phyloP scores from a whole-genome alignment of 2,329 filamentous ascomycete genomes.

The Colletotrichum falcatum region DNA sequence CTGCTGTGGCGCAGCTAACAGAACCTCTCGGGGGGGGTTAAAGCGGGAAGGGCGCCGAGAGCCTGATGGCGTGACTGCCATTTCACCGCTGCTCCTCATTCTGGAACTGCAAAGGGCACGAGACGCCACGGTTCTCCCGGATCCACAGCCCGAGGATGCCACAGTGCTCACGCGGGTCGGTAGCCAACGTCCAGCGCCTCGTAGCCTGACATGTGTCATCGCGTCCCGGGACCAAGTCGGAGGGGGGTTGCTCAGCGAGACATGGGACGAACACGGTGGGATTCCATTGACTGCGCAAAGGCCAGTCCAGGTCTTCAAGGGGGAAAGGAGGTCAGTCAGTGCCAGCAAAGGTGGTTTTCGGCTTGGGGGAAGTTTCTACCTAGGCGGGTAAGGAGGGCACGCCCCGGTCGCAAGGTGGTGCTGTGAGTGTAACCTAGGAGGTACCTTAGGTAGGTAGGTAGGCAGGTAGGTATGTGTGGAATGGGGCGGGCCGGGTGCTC shows the following conservation, averaged over 20 bases:
- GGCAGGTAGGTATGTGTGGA: neutral
- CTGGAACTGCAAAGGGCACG: neutral
- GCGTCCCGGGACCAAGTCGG: neutral
- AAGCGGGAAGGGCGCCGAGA: too few species aligned
- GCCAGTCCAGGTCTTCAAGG: neutral
- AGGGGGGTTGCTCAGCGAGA: neutral
- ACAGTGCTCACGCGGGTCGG: neutral
- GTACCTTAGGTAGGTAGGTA: neutral
- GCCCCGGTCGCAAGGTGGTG: neutral
- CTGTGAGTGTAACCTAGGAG: neutral
- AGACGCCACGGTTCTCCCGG: neutral
- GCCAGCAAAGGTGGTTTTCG: neutral
- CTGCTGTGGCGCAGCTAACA: neutral
- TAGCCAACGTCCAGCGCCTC: too few species aligned
- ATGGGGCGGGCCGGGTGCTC: neutral
- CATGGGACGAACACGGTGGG: slow-evolving; percentile 21
- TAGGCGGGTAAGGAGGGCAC: neutral
- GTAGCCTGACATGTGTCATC: neutral
- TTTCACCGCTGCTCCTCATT: neutral
- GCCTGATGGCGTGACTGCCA: neutral
- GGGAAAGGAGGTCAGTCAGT: neutral
- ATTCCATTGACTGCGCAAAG: neutral
- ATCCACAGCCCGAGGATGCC: neutral
- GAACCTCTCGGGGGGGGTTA: neutral
- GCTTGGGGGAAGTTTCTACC: neutral